Evolutionary conservation across 495 filamentous ascomycete species (phyloP).

Genomic region (Pyrenula massariospora): DNA sequence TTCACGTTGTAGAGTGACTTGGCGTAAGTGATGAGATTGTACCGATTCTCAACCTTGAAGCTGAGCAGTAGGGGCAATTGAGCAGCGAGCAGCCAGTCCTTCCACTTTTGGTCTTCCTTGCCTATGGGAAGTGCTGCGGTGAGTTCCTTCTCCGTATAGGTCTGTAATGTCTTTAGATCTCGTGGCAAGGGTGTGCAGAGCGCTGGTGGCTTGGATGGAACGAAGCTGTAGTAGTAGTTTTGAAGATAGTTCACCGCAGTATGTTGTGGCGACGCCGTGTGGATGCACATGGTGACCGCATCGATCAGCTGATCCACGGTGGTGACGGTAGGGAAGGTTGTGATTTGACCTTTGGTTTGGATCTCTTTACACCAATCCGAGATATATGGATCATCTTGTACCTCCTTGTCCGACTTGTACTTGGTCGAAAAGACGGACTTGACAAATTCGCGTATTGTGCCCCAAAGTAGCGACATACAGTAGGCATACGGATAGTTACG

Average conservation of each 20-base stretch:
- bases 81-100: conserved; percentile 24
- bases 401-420: conserved; percentile 8
- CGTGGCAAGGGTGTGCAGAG: conserved; percentile 19
- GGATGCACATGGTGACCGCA: conserved; percentile 35
- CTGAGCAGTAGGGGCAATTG: conserved; percentile 28
- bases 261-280: conserved; percentile 34
- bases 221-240: conserved; percentile 32
- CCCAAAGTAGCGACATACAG: conserved; percentile 26
- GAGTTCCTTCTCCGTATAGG: conserved; percentile 18
- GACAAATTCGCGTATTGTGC: conserved; percentile 19
- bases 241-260: conserved; percentile 36
- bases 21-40: conserved; percentile 25
- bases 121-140: conserved; percentile 23
- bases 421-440: conserved; percentile 12
- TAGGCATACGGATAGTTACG: conserved; percentile 33
- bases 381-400: conserved; percentile 19
- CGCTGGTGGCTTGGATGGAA: conserved; percentile 26
- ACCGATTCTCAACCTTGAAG: conserved; percentile 20
- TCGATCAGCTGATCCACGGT: conserved; percentile 10
- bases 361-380: conserved; percentile 23
- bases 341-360: conserved; percentile 15
- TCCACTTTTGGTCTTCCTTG: too few relatives aligned
- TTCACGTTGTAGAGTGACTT: conserved; percentile 9
- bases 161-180: conserved; percentile 9
- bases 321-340: conserved; percentile 17